phyloP scores from a whole-genome alignment of 2,329 filamentous ascomycete genomes.

The Lanzia echinophila region DNA sequence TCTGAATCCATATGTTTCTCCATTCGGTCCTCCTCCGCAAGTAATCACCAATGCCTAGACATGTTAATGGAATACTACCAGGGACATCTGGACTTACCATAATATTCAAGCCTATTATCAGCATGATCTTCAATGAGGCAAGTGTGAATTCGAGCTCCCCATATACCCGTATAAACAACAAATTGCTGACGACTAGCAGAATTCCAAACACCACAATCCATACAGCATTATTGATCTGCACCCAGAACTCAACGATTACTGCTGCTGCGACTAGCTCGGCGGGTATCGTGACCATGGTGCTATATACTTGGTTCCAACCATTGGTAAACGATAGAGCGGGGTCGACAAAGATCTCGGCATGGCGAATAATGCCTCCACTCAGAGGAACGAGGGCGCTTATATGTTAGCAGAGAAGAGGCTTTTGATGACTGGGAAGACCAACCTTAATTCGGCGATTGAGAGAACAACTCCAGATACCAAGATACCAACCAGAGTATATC shows the following conservation, averaged over 20 bases:
- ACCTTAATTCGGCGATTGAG: slow-evolving; percentile 44
- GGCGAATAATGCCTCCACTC: slow-evolving; percentile 32
- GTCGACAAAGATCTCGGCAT: slow-evolving; percentile 31
- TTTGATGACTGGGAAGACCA: background rate
- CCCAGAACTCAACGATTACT: slow-evolving; percentile 59
- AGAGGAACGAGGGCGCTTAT: slow-evolving; percentile 27
- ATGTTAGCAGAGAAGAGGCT: background rate
- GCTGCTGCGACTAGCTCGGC: slow-evolving; percentile 57
- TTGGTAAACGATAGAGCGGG: slow-evolving; percentile 30
- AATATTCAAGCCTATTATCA: slow-evolving; percentile 56
- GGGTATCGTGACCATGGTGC: slow-evolving; percentile 26
- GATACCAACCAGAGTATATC: slow-evolving; percentile 29
- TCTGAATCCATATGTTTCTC: slow-evolving; percentile 53
- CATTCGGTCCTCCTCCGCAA: slow-evolving; percentile 53
- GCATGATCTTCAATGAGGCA: slow-evolving; percentile 49
- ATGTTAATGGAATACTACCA: too few species aligned
- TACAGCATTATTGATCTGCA: slow-evolving; percentile 43
- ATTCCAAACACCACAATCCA: slow-evolving; percentile 37
- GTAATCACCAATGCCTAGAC: slow-evolving; percentile 29
- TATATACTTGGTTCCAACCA: slow-evolving; percentile 31
- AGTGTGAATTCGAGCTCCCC: slow-evolving; percentile 49
- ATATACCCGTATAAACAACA: slow-evolving; percentile 35
- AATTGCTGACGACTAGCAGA: slow-evolving; percentile 31
- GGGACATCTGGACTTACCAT: slow-evolving; percentile 29
- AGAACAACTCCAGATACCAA: slow-evolving; percentile 42